These are phyloP conservation scores for Plantago major DNA, from an alignment of 257 asterid species.

Conservation along the genomic window DNA sequence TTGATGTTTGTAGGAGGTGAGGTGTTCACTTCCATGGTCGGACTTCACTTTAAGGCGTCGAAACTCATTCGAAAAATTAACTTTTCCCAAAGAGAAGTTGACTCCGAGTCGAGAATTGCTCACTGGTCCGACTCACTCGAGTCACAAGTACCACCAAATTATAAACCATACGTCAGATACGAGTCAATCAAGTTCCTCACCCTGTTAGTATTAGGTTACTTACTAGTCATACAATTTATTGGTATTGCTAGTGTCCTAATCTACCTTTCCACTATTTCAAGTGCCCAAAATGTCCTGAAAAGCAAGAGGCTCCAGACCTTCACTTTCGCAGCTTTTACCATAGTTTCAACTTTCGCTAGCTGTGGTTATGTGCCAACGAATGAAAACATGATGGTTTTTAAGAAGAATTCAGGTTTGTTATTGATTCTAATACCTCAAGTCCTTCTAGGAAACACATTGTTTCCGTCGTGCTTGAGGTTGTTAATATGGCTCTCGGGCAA, in stretches of 20 bases:
- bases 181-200: slow-evolving; percentile 40
- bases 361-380: slow-evolving; percentile 66
- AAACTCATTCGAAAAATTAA: slow-evolving; percentile 14
- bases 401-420: slow-evolving; percentile 50
- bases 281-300: slow-evolving; percentile 31
- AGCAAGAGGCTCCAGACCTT: slow-evolving; percentile 36
- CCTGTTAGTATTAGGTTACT: slow-evolving; percentile 31
- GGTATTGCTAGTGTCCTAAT: slow-evolving; percentile 27
- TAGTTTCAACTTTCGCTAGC: slow-evolving; percentile 50
- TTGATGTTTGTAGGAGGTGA: slow-evolving; percentile 69
- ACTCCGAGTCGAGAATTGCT: slow-evolving; percentile 11
- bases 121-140: slow-evolving; percentile 10
- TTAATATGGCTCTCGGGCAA: slow-evolving; percentile 40
- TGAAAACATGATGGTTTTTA: slow-evolving; percentile 67
- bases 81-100: slow-evolving; percentile 20
- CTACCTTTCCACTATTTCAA: slow-evolving; percentile 28
- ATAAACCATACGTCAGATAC: slow-evolving; percentile 18
- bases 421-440: slow-evolving; percentile 53
- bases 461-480: slow-evolving; percentile 43
- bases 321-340: slow-evolving; percentile 40
- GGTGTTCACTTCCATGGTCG: slow-evolving; percentile 48
- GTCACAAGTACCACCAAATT: slow-evolving; percentile 2
- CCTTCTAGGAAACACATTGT: slow-evolving; percentile 53
- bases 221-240: slow-evolving; percentile 32
- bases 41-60: slow-evolving; percentile 28